A percentile compares a stretch with the other conserved stretches of the same genome.
phyloP scores from a whole-genome alignment of 1,284 basidiomycete genomes.

The Cutaneotrichosporon cavernicola region DNA sequence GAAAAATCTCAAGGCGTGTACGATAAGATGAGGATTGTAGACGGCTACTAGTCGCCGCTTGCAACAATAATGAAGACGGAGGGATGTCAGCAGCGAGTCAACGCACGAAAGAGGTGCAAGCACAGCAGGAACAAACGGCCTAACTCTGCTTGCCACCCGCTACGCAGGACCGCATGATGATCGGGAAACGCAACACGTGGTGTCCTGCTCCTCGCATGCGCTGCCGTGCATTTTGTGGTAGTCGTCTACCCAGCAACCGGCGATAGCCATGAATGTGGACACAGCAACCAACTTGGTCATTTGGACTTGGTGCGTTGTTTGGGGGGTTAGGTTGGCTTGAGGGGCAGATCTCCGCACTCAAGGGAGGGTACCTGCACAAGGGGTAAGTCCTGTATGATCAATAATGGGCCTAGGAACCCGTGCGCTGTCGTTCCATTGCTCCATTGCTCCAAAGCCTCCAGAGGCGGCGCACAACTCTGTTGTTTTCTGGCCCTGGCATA shows the following conservation, averaged over 20 bases:
- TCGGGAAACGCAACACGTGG: constrained; percentile 9
- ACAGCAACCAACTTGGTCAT: constrained; percentile 1
- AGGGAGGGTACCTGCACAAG: not conserved
- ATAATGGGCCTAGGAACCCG: constrained; percentile 9
- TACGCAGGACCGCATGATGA: constrained; percentile 7
- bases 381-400: constrained; percentile 1
- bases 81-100: not conserved
- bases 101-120: not conserved
- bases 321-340: not conserved
- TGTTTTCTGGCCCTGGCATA: not conserved
- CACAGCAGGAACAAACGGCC: not conserved
- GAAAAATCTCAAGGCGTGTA: constrained; percentile 3
- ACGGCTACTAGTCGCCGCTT: not conserved
- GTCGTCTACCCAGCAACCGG: constrained; percentile 11
- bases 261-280: constrained; percentile 5
- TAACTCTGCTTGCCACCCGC: not conserved
- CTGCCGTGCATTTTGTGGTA: not conserved
- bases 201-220: not conserved
- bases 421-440: not conserved
- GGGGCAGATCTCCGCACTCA: not conserved
- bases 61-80: not conserved
- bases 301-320: not conserved
- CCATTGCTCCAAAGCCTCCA: not conserved
- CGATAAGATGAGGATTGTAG: constrained; percentile 2
- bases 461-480: not conserved